Evolutionary conservation across 169 alveolate species (phyloP), one percentile per base, ranked within the genome.

Genomic region (Plasmodium ovale): DNA sequence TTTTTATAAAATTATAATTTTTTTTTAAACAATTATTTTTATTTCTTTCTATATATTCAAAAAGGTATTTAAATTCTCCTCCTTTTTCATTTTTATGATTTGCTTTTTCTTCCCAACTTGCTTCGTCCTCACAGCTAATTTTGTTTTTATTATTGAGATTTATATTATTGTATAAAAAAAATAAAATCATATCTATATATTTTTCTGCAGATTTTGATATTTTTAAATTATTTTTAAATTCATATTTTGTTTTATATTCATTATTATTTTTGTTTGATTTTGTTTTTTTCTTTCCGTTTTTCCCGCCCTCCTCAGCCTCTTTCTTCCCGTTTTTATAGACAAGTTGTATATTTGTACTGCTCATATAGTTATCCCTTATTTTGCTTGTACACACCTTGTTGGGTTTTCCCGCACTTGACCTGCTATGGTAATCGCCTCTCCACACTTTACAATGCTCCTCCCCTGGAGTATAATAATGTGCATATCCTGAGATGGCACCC

Each of bases 131-230:
- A 9, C 35, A 37, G 14, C 44, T 62, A 14, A 62, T 54, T 60
- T 77, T 77, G 37, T 77, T 77, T 67, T 37, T 16, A 4, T 77
- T 77, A 53, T 77, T 60, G 5, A 77, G 39, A 49, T 37, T 31
- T 33, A 77, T 35, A 33, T 77, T 77, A 14, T 62, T 77, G 39
- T 77, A 47, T 7, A 77, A 53, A 21, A 77, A 51, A 2, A 77
- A 42, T 68, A 77, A 31, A 14, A 37, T 53, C 58, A 53, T 60
- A 35, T 77, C 88, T 7, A 77, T 77, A 35, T 77, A 77, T 67
- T 77, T 77, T 23, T 77, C 70, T 14, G 88, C 88, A 1, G 79
- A 27, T 27, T 62, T 77, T n/a, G 88, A 77, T 3, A 77, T 77
- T 4, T 27, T 23, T 9, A 77, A 31, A 44, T 25, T 77, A 21